Percentiles rank a stretch among this genome's conserved stretches.
Conservation (phyloP, 331 rosid species). For the Spiraea crenata region DNA sequence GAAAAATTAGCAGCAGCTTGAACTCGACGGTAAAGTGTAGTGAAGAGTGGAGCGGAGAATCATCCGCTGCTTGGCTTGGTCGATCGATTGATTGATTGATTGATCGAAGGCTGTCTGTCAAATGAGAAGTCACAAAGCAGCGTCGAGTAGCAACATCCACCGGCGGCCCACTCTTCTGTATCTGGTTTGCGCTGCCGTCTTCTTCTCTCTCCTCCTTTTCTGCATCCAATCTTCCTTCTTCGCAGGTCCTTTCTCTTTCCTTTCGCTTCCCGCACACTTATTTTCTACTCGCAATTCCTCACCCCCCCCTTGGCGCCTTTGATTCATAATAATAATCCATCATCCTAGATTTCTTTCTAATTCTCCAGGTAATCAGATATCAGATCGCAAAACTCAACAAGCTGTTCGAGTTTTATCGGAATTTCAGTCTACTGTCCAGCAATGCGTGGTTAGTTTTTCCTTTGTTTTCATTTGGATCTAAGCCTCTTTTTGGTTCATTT, state of each 20-base stretch:
- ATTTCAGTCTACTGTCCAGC: conserved; percentile 73
- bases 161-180: conserved; percentile 60
- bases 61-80: too few species aligned
- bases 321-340: too few species aligned
- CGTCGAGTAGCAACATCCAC: conserved; percentile 25
- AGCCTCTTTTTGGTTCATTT: not conserved
- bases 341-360: not conserved
- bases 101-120: not conserved
- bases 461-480: too few species aligned
- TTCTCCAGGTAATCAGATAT: conserved; percentile 44
- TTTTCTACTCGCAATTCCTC: not conserved
- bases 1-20: too few species aligned
- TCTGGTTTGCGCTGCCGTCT: conserved; percentile 60
- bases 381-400: conserved; percentile 43
- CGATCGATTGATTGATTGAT: too few species aligned
- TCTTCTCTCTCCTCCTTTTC: conserved; percentile 72
- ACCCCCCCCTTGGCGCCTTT: too few species aligned
- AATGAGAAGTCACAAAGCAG: conserved; percentile 64
- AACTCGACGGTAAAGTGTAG: too few species aligned
- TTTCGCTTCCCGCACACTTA: not conserved
- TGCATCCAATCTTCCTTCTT: conserved; percentile 75
- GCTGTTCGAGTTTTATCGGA: conserved; percentile 44
- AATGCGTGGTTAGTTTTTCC: conserved; percentile 69
- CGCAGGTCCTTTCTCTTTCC: conserved; percentile 38
- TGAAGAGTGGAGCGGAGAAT: too few species aligned